These are phyloP conservation scores for Persicaria maculosa DNA, from an alignment of 148 eudicot genomes.

Conservation along the genomic window DNA sequence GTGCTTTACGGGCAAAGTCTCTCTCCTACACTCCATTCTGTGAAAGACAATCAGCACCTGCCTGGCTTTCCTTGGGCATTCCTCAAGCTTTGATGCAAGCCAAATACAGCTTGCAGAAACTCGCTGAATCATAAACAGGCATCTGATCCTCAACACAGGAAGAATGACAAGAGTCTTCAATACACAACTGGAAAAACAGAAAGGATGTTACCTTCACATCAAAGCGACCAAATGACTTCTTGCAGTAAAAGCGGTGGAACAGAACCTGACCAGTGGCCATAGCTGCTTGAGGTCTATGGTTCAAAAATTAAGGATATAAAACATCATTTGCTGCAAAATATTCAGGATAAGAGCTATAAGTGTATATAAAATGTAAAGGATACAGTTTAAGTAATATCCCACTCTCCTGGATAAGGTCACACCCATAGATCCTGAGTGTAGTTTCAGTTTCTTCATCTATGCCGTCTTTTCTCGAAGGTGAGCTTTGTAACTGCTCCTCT, in stretches of 20 bases:
- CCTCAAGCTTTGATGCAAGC: slow-evolving; percentile 97
- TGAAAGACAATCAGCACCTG: slow-evolving; percentile 84
- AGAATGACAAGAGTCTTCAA: not conserved
- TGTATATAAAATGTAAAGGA: slow-evolving; percentile 27
- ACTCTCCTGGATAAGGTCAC: slow-evolving; percentile 90
- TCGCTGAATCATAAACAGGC: slow-evolving; percentile 34
- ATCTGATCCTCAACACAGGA: not conserved
- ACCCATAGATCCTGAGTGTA: slow-evolving; percentile 69
- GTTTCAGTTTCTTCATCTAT: slow-evolving; percentile 76
- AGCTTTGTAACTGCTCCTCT: slow-evolving; percentile 62
- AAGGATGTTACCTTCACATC: slow-evolving; percentile 60
- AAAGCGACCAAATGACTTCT: slow-evolving; percentile 84
- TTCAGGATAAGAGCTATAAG: not conserved
- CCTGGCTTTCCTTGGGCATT: slow-evolving; percentile 85
- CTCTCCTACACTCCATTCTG: slow-evolving; percentile 94
- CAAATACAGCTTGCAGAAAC: slow-evolving; percentile 95
- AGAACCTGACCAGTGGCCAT: slow-evolving; percentile 98
- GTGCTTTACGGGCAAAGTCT: slow-evolving; percentile 65
- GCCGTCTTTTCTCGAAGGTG: slow-evolving; percentile 88
- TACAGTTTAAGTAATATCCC: slow-evolving; percentile 83
- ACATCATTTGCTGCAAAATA: not conserved
- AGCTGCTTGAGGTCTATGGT: slow-evolving; percentile 75
- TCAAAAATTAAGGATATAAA: slow-evolving; percentile 11
- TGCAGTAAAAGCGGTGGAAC: slow-evolving; percentile 91
- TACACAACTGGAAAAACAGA: not conserved